Percentiles rank a stretch among this genome's conserved stretches.
Conservation (phyloP, 352 stramenopile species). For the Globisporangium acanthophoron region DNA sequence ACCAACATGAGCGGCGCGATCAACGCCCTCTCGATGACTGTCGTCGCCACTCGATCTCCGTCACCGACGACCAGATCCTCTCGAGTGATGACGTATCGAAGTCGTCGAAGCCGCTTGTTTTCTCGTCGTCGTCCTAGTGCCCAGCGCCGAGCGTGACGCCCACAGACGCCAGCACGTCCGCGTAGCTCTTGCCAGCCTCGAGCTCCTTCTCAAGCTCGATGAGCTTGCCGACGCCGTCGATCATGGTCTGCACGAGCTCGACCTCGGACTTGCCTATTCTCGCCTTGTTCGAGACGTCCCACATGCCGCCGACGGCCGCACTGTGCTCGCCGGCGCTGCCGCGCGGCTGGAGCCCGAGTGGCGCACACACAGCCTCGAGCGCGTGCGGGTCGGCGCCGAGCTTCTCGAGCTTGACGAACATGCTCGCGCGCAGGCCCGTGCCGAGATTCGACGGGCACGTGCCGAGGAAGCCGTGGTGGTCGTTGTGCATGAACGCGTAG, state of each 20-base stretch:
- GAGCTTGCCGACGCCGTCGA: constrained; percentile 89
- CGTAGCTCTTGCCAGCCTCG: constrained; percentile 72
- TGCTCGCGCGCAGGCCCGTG: constrained; percentile 75
- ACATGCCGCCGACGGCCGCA: constrained; percentile 78
- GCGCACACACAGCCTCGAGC: constrained; percentile 65
- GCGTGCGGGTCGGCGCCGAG: constrained; percentile 61
- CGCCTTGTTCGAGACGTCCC: constrained; percentile 93
- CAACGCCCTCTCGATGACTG: too few relatives aligned
- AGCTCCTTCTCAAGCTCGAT: constrained; percentile 91
- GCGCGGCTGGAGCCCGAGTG: constrained; percentile 77
- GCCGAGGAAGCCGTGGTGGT: constrained; percentile 81
- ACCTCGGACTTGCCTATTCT: constrained; percentile 92
- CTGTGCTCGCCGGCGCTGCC: constrained; percentile 79
- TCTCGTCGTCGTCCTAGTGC: neutral
- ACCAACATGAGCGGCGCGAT: too few relatives aligned
- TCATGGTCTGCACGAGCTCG: constrained; percentile 94
- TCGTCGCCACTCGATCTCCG: too few relatives aligned
- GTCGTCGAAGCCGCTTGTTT: too few relatives aligned
- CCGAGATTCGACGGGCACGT: constrained; percentile 87
- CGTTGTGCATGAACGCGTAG: constrained; percentile 83
- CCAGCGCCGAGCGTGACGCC: constrained; percentile 25
- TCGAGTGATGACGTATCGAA: too few relatives aligned
- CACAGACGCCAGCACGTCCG: constrained; percentile 48
- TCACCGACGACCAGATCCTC: too few relatives aligned
- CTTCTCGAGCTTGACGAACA: constrained; percentile 84